Base-by-base conservation (phyloP, 495 filamentous ascomycete genomes). In the Annulohypoxylon bovei region DNA sequence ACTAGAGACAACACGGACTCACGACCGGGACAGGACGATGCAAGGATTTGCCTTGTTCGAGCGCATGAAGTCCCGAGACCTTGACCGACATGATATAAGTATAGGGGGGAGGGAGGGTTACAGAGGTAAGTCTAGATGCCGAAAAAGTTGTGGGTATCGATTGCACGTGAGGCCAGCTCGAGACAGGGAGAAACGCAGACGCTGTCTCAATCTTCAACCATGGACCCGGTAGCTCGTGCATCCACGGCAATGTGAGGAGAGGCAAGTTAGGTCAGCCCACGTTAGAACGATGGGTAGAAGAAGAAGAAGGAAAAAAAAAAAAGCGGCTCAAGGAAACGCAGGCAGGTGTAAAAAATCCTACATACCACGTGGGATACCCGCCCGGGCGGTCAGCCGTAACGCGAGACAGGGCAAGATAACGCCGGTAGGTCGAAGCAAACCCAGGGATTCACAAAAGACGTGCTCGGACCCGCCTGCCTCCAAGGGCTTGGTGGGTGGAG, bases 351-450 rank as follows among this genome's bases (percentile, higher is more conserved):
- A 35, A 47, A 70, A 50, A 33, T 20, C 49, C 22, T 47, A 47
- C 44, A 25, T 47, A 54, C 64, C 69, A 72, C 69, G 64, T 72
- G 64, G 59, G 64, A 72, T 67, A 67, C 33, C 63, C 56, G 61
- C 40, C 64, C 64, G 64, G 37, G 20, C 47, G 30, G 55, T 53
- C 46, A 72, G 59, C 69, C 64, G 59, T 60, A 67, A 44, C 53
- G 35, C 57, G 46, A 71, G 52, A 67, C 53, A 58, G 20, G 57
- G 22, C 22, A 3, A 50, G 22, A 28, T 62, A 46, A 40, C 27
- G 53, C 53, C 30, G 68, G 52, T 52, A 54, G 28, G 32, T 62
- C 55, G 49, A 33, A 20, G 4, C 6, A n/a, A 6, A 4, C n/a
- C 42, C 28, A 55, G 27, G 58, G 59, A 42, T 58, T 44, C 32